Percentiles rank a stretch among this genome's conserved stretches.
phyloP scores from a whole-genome alignment of 1,139 yeast species.

The Candida buenavistaensis region DNA sequence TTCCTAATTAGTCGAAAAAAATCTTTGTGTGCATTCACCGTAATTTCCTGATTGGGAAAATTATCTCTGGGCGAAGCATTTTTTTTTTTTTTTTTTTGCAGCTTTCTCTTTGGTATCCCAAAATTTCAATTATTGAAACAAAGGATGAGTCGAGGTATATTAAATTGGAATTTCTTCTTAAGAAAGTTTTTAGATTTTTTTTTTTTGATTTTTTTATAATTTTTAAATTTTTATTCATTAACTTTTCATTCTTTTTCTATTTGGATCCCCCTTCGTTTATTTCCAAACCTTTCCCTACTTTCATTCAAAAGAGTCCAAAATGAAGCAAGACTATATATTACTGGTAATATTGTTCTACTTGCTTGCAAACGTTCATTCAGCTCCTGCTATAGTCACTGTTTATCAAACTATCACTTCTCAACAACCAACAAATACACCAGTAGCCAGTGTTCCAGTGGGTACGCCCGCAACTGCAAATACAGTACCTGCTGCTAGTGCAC shows the following conservation, averaged over 20 bases:
- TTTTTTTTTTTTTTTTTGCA: slow-evolving; percentile 8
- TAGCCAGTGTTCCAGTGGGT: slow-evolving; percentile 15
- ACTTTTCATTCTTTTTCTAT: background rate
- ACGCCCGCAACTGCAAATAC: slow-evolving; percentile 12
- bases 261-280: background rate
- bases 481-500: slow-evolving; percentile 1
- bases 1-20: slow-evolving; percentile 2
- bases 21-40: background rate
- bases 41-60: slow-evolving; percentile 19
- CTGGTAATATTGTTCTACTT: slow-evolving; percentile 4
- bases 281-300: background rate
- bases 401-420: slow-evolving; percentile 25
- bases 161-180: no score
- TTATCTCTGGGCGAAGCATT: slow-evolving; percentile 5
- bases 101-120: no score
- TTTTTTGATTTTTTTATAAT: background rate
- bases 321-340: slow-evolving; percentile 2
- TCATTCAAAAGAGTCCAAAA: no score
- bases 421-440: slow-evolving; percentile 12
- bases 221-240: background rate
- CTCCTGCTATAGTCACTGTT: slow-evolving; percentile 29
- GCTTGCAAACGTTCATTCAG: slow-evolving; percentile 14
- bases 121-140: background rate
- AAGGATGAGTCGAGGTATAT: no score
- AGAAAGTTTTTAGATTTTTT: no score